phyloP scores from a whole-genome alignment of 192 early-diverging fungal genomes.

The Pilobolus umbonatus region DNA sequence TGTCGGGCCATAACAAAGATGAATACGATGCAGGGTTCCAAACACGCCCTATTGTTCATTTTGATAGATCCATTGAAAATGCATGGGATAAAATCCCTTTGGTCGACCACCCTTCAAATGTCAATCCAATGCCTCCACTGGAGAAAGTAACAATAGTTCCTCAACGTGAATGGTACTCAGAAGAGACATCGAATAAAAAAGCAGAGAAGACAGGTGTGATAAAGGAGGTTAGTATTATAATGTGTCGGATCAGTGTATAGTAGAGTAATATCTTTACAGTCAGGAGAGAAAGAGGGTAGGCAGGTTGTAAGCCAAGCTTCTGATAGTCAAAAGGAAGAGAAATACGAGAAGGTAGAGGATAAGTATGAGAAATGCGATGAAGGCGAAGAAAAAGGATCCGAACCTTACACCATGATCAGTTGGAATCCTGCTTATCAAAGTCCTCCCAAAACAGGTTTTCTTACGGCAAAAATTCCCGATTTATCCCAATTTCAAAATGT shows the following conservation, averaged over 20 bases:
- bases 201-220: too few species aligned
- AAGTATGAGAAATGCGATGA: neutral
- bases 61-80: constrained; percentile 15
- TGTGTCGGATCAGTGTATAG: neutral
- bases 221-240: neutral
- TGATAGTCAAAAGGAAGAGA: neutral
- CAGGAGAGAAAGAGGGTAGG: neutral
- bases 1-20: neutral
- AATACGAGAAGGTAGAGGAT: neutral
- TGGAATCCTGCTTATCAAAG: constrained; percentile 25
- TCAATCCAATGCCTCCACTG: constrained; percentile 25
- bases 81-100: constrained; percentile 21
- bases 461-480: constrained; percentile 17
- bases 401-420: constrained; percentile 16
- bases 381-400: neutral
- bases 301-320: neutral
- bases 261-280: neutral
- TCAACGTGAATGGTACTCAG: constrained; percentile 5
- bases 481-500: constrained; percentile 16
- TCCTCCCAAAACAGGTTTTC: constrained; percentile 14
- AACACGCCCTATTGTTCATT: constrained; percentile 9
- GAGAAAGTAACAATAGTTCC: constrained; percentile 6
- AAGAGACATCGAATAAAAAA: neutral
- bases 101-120: constrained; percentile 3
- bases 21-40: neutral